Base-by-base conservation (phyloP, 306 rosid genomes). In the Cucurbita argyrosperma region DNA sequence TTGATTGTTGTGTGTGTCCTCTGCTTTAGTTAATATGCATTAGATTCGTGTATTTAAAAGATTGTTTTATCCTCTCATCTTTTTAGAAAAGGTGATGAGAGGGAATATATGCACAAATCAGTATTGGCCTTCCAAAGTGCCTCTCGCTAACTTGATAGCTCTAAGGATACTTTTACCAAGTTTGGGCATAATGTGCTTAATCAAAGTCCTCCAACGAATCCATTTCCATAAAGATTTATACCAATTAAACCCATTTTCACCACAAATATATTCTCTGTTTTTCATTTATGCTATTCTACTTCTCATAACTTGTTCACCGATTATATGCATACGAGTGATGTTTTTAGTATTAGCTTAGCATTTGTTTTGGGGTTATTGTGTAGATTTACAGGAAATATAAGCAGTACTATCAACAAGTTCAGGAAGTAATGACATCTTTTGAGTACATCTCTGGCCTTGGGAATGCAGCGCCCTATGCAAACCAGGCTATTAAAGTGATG, bases 381-480 rank as follows among this genome's bases (percentile, higher is more conserved):
- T 86, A 92, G 98, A 90, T 92, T 58, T 90, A 78, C 83, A 83
- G 85, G 79, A 90, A 90, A 79, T 92, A 92, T 81, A 83, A 85
- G 83, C 98, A 90, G 74, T 92, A 88, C 82, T 88, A 82, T 81
- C 96, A 88, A 66, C 98, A 92, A 75, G 88, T 90, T 83, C 90
- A 86, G 13, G 85, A 87, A 0, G 90, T 88, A 0, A 86, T 86
- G 52, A 84, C 87, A 8, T 88, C 98, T 2, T 92, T 92, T 19
- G 98, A 90, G 85, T 90, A 82, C 72, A 96, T 90, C 53, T 83
- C 96, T 0, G 96, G 96, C 30, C 96, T 90, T 11, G 84, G 87
- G 49, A 87, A 90, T 66, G 91, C 96, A 1, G 88, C 96, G 7
- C 98, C 96, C 0, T 90, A 83, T 80, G 96, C 96, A 7, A 80